Conservation (phyloP, 2,329 filamentous ascomycete species). For the Dothistroma pini region DNA sequence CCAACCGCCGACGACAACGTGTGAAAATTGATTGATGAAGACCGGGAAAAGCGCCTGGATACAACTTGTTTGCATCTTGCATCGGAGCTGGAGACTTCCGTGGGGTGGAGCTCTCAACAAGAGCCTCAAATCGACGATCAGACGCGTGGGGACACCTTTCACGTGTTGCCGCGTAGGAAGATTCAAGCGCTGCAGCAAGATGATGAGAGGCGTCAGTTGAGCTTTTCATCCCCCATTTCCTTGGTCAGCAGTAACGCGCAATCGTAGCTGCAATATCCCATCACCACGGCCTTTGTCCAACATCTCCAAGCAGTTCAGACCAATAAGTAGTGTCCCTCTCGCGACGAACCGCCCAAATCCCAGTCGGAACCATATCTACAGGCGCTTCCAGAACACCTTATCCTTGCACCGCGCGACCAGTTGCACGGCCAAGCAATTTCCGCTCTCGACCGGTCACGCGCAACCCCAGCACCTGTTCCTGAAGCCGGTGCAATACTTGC, state of each 20-base stretch:
- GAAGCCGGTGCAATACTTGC: slow-evolving; percentile 66
- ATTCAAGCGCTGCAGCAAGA: neutral
- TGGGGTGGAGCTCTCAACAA: neutral
- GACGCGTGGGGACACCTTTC: neutral
- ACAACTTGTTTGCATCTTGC: neutral
- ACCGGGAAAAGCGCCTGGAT: neutral
- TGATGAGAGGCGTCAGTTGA: neutral
- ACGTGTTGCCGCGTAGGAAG: neutral
- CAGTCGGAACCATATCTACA: neutral
- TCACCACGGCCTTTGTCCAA: neutral
- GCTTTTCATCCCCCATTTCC: neutral
- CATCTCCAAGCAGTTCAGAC: neutral
- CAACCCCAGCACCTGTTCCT: slow-evolving; percentile 28
- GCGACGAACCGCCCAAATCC: slow-evolving; percentile 1
- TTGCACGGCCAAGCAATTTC: slow-evolving; percentile 9
- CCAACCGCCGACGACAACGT: neutral
- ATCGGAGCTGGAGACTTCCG: neutral
- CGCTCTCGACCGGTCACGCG: slow-evolving; percentile 10
- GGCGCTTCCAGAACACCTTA: slow-evolving; percentile 7
- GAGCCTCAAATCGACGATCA: neutral
- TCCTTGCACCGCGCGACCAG: slow-evolving; percentile 5
- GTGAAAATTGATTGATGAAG: neutral
- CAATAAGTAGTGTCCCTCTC: neutral
- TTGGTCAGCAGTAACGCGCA: neutral
- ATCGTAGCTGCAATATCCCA: neutral